Evolutionary conservation across 805 yeast genomes (phyloP).

Genomic region (Kodamaea fukazawae): DNA sequence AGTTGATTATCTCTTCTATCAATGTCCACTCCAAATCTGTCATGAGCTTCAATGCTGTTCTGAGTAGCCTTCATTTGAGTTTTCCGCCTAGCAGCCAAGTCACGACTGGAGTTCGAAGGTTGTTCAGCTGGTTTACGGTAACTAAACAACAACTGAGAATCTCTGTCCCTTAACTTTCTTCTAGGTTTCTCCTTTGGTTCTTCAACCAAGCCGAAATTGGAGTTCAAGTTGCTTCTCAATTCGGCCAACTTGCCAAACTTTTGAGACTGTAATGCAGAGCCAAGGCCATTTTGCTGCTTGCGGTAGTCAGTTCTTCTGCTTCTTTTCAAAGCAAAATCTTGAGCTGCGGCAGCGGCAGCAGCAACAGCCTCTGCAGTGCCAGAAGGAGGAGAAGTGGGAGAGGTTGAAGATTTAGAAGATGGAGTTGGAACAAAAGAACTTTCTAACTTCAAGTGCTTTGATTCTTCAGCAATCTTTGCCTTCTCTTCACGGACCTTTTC

Average conservation of each 20-base stretch:
- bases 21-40: too few species aligned
- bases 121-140: conserved; percentile 27
- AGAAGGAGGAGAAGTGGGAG: conserved; percentile 1
- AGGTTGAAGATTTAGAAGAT: neutral
- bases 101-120: conserved; percentile 3
- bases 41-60: conserved; percentile 1
- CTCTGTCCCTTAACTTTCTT: conserved; percentile 17
- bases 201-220: conserved; percentile 10
- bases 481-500: conserved; percentile 48
- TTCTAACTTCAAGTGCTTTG: conserved; percentile 2
- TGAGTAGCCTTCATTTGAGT: conserved; percentile 4
- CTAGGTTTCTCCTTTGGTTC: conserved; percentile 6
- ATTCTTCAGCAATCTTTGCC: conserved; percentile 6
- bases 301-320: conserved; percentile 41
- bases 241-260: conserved; percentile 27
- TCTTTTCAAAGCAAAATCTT: conserved; percentile 33
- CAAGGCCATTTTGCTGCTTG: conserved; percentile 21
- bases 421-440: conserved; percentile 4
- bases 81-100: conserved; percentile 1
- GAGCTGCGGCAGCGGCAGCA: conserved; percentile 3
- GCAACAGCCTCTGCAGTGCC: neutral
- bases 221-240: conserved; percentile 19
- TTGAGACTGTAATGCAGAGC: conserved; percentile 24
- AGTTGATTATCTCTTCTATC: too few species aligned
- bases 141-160: conserved; percentile 35